Evolutionary conservation across 352 stramenopile species (phyloP).

Genomic region (Peronospora destructor): DNA sequence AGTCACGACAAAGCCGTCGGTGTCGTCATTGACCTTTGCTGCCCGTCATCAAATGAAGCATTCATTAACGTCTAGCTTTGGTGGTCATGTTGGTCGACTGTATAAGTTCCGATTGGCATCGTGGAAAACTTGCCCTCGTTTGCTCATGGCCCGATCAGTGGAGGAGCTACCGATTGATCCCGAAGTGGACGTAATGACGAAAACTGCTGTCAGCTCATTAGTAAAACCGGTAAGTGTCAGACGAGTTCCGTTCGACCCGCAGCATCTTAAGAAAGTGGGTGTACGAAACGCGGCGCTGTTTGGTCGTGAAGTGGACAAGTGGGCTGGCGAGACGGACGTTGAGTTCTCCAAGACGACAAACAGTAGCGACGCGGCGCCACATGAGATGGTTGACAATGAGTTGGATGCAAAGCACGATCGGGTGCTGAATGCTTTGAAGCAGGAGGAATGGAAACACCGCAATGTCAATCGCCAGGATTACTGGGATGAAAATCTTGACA

Average conservation of each 20-base stretch:
- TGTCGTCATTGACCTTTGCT: slow-evolving; percentile 1
- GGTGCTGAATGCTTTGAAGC: slow-evolving; percentile 63
- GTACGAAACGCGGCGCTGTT: slow-evolving; percentile 60
- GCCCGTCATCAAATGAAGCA: slow-evolving; percentile 17
- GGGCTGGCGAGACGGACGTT: slow-evolving; percentile 45
- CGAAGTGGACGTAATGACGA: neutral
- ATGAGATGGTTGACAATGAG: slow-evolving; percentile 24
- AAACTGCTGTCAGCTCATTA: slow-evolving; percentile 1
- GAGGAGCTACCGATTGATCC: slow-evolving; percentile 14
- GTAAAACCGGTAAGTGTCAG: slow-evolving; percentile 4
- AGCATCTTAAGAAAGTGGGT: slow-evolving; percentile 48
- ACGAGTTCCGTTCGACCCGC: slow-evolving; percentile 47
- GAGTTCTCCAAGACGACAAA: slow-evolving; percentile 38
- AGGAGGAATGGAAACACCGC: slow-evolving; percentile 66
- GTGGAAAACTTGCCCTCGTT: slow-evolving; percentile 20
- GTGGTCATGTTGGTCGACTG: slow-evolving; percentile 33
- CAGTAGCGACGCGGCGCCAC: slow-evolving; percentile 22
- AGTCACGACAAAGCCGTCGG: slow-evolving; percentile 9
- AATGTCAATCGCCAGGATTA: slow-evolving; percentile 60
- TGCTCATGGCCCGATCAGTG: slow-evolving; percentile 30
- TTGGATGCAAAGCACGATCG: slow-evolving; percentile 57
- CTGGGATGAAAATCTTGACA: slow-evolving; percentile 72
- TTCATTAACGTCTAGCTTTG: slow-evolving; percentile 27
- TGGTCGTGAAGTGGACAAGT: slow-evolving; percentile 60
- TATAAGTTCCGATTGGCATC: slow-evolving; percentile 21